A percentile compares a stretch with the other conserved stretches of the same genome.
Evolutionary conservation across 2,329 filamentous ascomycete genomes (phyloP).

Genomic region (Fusarium nelsonii): DNA sequence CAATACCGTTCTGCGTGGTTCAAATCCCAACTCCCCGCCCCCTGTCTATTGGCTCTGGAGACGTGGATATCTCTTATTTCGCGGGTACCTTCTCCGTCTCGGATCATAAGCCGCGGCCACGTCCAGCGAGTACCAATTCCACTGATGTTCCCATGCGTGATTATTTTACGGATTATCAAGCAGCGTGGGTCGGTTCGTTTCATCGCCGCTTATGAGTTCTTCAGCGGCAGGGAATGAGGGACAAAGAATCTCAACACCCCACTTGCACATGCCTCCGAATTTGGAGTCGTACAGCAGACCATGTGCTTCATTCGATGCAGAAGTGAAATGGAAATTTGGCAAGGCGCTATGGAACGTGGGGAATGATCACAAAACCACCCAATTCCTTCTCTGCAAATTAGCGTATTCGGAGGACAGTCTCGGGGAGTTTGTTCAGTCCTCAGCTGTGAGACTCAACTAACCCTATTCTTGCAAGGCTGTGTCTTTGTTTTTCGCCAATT

Average conservation of each 20-base stretch:
- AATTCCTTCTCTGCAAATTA: constrained; percentile 7
- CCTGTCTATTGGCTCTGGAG: constrained; percentile 30
- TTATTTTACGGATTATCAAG: constrained; percentile 19
- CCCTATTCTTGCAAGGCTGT: constrained; percentile 21
- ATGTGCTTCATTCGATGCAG: constrained; percentile 7
- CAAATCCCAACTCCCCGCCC: constrained; percentile 39
- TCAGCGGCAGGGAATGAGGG: constrained; percentile 10
- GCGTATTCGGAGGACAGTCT: constrained; percentile 27
- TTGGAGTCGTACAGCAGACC: constrained; percentile 11
- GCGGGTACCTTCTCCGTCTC: constrained; percentile 18
- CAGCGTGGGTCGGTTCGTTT: constrained; percentile 17
- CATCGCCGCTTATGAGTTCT: constrained; percentile 21
- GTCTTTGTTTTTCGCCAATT: constrained; percentile 13
- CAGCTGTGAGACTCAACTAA: constrained; percentile 21
- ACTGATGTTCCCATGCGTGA: constrained; percentile 26
- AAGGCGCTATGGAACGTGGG: constrained; percentile 24
- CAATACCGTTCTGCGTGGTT: background rate
- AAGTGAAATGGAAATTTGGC: constrained; percentile 22
- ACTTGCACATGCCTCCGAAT: constrained; percentile 16
- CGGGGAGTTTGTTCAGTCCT: constrained; percentile 35
- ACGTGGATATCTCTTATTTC: constrained; percentile 35
- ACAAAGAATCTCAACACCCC: constrained; percentile 29
- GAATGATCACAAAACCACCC: constrained; percentile 13
- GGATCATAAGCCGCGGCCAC: constrained; percentile 5
- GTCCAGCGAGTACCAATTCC: constrained; percentile 11